Conservation (phyloP, 176 grass and related monocot species). For the Rhipidocladum racemiflorum region DNA sequence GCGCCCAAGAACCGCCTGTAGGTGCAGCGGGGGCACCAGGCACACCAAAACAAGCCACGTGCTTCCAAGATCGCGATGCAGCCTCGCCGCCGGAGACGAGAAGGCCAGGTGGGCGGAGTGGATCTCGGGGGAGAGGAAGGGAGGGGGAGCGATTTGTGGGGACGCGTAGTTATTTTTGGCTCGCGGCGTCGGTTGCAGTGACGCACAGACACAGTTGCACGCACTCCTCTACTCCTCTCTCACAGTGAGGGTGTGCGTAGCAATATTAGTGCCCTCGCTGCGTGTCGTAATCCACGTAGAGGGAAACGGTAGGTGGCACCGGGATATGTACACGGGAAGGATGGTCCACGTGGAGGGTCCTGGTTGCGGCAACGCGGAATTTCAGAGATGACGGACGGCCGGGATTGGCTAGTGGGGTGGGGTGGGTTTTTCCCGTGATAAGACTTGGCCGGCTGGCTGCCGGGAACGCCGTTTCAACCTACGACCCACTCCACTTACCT, state of each 20-base stretch:
- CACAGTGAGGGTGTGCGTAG: constrained; percentile 20
- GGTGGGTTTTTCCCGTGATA: not conserved
- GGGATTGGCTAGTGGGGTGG: not conserved
- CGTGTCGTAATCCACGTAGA: not conserved
- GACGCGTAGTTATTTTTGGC: constrained; percentile 54
- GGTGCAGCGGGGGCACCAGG: not conserved
- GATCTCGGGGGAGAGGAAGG: constrained; percentile 37
- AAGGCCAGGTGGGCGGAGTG: constrained; percentile 1
- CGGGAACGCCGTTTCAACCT: not conserved
- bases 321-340: not conserved
- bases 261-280: not conserved
- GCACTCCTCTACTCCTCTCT: not conserved
- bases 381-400: not conserved
- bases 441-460: not conserved
- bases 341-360: not conserved
- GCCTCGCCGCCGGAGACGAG: constrained; percentile 11
- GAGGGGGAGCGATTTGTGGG: constrained; percentile 35
- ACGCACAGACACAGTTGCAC: not conserved
- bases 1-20: not conserved
- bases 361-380: not conserved
- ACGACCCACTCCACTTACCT: too few relatives aligned
- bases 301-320: not conserved
- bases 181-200: constrained; percentile 39
- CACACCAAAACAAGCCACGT: not conserved
- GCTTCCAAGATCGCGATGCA: not conserved